A percentile compares a stretch with the other conserved stretches of the same genome.
phyloP scores from a whole-genome alignment of 805 yeast species.

The Kregervanrija fluxuum region DNA sequence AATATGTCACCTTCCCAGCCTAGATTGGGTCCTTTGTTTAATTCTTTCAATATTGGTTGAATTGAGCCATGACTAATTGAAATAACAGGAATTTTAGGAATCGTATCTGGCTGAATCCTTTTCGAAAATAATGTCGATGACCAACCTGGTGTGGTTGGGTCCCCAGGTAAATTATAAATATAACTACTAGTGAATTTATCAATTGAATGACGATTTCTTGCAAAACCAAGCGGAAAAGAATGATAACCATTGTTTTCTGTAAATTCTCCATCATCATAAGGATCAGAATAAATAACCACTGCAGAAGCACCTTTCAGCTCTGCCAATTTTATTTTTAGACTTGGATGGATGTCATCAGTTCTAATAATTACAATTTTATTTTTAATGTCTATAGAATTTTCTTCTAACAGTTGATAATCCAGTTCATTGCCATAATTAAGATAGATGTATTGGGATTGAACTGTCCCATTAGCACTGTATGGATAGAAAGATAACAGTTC shows the following conservation, averaged over 20 bases:
- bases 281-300: slow-evolving; percentile 50
- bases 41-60: slow-evolving; percentile 30
- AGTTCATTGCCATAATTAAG: slow-evolving; percentile 53
- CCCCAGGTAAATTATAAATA: slow-evolving; percentile 60
- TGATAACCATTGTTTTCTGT: slow-evolving; percentile 49
- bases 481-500: slow-evolving; percentile 43
- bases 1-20: slow-evolving; percentile 34
- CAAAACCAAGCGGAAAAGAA: slow-evolving; percentile 58
- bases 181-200: slow-evolving; percentile 57
- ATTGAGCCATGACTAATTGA: slow-evolving; percentile 41
- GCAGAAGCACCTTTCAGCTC: slow-evolving; percentile 57
- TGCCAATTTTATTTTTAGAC: slow-evolving; percentile 55
- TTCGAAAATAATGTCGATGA: slow-evolving; percentile 41
- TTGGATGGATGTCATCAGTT: slow-evolving; percentile 42
- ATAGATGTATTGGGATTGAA: slow-evolving; percentile 46
- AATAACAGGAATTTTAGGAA: slow-evolving; percentile 48
- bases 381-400: slow-evolving; percentile 35
- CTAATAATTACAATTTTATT: slow-evolving; percentile 57
- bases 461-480: slow-evolving; percentile 59
- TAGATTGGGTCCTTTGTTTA: slow-evolving; percentile 34
- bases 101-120: slow-evolving; percentile 31
- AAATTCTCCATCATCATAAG: slow-evolving; percentile 51
- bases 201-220: slow-evolving; percentile 53
- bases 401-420: slow-evolving; percentile 42
- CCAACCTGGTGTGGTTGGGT: slow-evolving; percentile 72